A percentile compares a stretch with the other conserved stretches of the same genome.
Evolutionary conservation across 2,329 filamentous ascomycete species (phyloP).

Genomic region (Stachybotrys echinatus): DNA sequence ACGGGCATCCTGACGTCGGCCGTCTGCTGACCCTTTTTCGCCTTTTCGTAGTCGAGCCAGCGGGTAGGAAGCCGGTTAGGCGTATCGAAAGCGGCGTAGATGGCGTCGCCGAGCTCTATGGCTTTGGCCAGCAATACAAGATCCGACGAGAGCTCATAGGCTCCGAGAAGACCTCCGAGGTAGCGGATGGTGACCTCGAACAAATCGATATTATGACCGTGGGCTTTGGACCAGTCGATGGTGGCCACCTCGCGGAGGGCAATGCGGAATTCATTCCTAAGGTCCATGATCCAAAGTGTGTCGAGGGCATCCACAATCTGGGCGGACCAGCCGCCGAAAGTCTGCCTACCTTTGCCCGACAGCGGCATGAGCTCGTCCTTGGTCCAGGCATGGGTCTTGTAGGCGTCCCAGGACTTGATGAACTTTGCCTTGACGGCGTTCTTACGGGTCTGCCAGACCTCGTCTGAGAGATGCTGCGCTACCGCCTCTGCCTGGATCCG

Average conservation of each 20-base stretch:
- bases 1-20: constrained; percentile 31
- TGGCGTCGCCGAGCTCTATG: constrained; percentile 46
- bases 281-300: constrained; percentile 54
- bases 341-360: constrained; percentile 38
- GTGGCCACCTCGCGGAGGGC: constrained; percentile 42
- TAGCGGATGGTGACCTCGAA: constrained; percentile 60
- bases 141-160: constrained; percentile 46
- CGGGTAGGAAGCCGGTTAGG: constrained; percentile 46
- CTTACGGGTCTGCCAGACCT: constrained; percentile 26
- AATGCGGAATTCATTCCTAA: constrained; percentile 48
- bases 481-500: constrained; percentile 37
- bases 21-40: constrained; percentile 29
- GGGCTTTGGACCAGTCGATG: constrained; percentile 50
- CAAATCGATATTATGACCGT: constrained; percentile 41
- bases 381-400: constrained; percentile 50
- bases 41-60: constrained; percentile 37
- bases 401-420: constrained; percentile 43
- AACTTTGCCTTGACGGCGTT: constrained; percentile 33
- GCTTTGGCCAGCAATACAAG: constrained; percentile 43
- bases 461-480: constrained; percentile 32
- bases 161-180: constrained; percentile 45
- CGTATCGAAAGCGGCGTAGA: constrained; percentile 49
- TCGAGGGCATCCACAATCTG: constrained; percentile 56
- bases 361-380: constrained; percentile 50
- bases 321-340: constrained; percentile 51